Percentiles rank a stretch among this genome's conserved stretches.
Evolutionary conservation across 2,329 filamentous ascomycete genomes (phyloP).

Genomic region (Atkinsonella texensis): DNA sequence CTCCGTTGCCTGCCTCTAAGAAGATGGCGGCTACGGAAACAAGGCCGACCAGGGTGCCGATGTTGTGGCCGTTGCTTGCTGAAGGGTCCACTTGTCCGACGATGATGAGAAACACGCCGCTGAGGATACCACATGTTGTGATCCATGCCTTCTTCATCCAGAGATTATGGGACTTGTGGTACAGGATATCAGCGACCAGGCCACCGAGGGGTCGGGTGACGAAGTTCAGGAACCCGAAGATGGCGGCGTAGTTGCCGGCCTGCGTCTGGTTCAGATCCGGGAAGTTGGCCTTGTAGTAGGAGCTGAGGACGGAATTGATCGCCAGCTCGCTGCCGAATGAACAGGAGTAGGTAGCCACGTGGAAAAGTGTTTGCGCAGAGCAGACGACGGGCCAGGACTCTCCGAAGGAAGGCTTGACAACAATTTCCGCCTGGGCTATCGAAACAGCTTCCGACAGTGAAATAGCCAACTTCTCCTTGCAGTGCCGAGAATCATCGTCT

Average conservation of each 20-base stretch:
- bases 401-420: slow-evolving; percentile 43
- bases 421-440: slow-evolving; percentile 38
- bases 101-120: slow-evolving; percentile 48
- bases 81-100: slow-evolving; percentile 54
- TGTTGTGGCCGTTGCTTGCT: slow-evolving; percentile 24
- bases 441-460: slow-evolving; percentile 41
- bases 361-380: slow-evolving; percentile 42
- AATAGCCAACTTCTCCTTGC: slow-evolving; percentile 33
- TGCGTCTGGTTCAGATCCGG: slow-evolving; percentile 42
- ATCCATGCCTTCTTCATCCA: slow-evolving; percentile 35
- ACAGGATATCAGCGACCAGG: slow-evolving; percentile 38
- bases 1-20: slow-evolving; percentile 72
- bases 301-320: slow-evolving; percentile 46
- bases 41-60: slow-evolving; percentile 60
- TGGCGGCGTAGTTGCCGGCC: slow-evolving; percentile 51
- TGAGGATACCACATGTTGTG: slow-evolving; percentile 41
- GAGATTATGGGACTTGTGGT: slow-evolving; percentile 24
- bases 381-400: slow-evolving; percentile 33
- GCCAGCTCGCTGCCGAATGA: slow-evolving; percentile 52
- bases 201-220: slow-evolving; percentile 56
- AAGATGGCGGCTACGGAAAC: slow-evolving; percentile 70
- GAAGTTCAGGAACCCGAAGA: slow-evolving; percentile 66
- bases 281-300: slow-evolving; percentile 50
- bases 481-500: slow-evolving; percentile 12
- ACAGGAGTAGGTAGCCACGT: slow-evolving; percentile 46